phyloP scores from a whole-genome alignment of 768 basidiomycete species.

The Stropharia rugosoannulata region DNA sequence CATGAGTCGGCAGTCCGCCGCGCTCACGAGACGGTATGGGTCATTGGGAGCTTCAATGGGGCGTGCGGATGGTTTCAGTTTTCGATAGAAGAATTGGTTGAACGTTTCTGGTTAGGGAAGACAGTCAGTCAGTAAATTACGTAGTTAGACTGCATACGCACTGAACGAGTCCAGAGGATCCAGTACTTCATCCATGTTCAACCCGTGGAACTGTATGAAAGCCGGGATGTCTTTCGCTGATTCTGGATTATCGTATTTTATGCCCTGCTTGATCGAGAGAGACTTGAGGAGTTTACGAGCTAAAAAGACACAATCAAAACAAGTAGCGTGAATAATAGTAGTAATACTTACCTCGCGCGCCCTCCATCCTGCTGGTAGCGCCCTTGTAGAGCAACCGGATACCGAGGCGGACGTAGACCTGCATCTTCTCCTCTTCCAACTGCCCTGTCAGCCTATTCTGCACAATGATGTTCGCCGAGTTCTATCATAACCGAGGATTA shows the following conservation, averaged over 20 bases:
- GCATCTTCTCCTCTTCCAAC: conserved; percentile 98
- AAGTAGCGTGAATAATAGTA: not conserved
- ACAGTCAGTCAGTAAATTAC: not conserved
- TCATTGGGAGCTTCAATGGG: conserved; percentile 74
- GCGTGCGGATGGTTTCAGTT: conserved; percentile 81
- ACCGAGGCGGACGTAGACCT: conserved; percentile 87
- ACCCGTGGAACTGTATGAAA: conserved; percentile 89
- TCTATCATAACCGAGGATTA: conserved; percentile 39
- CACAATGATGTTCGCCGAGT: conserved; percentile 97
- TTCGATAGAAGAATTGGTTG: conserved; percentile 42
- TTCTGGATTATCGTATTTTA: conserved; percentile 87
- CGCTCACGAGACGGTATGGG: conserved; percentile 76
- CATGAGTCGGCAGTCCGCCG: conserved; percentile 98
- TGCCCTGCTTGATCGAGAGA: conserved; percentile 89
- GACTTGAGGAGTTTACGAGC: conserved; percentile 85
- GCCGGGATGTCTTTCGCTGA: conserved; percentile 81
- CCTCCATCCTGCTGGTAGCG: conserved; percentile 86
- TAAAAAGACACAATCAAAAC: conserved; percentile 25
- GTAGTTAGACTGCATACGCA: conserved; percentile 32
- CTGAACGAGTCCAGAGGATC: conserved; percentile 86
- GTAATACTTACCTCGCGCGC: conserved; percentile 63
- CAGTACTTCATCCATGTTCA: conserved; percentile 79
- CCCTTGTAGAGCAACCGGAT: conserved; percentile 94
- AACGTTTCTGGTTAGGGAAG: conserved; percentile 5
- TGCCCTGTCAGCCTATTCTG: conserved; percentile 92